A percentile compares a stretch with the other conserved stretches of the same genome.
phyloP scores from a whole-genome alignment of 1,139 yeast genomes.

The Eremothecium cymbalariae region DNA sequence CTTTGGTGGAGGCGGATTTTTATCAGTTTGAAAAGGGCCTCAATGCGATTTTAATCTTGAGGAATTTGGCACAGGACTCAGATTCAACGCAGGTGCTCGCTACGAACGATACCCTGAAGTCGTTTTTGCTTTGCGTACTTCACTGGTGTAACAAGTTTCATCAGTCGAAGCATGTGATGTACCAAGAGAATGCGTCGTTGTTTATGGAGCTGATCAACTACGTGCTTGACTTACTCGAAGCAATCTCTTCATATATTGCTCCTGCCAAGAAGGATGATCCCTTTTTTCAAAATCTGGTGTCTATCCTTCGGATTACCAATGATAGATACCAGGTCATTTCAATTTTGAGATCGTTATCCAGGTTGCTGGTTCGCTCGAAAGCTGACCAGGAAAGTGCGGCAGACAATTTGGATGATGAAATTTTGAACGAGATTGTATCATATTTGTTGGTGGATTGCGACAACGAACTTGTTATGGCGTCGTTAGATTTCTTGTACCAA shows the following conservation, averaged over 20 bases:
- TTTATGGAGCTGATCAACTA: conserved; percentile 58
- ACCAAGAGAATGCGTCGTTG: conserved; percentile 31
- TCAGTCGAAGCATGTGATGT: conserved; percentile 17
- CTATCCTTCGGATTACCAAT: conserved; percentile 39
- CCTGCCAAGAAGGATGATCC: conserved; percentile 62
- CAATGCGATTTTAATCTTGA: conserved; percentile 42
- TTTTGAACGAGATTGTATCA: conserved; percentile 40
- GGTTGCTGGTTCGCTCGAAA: conserved; percentile 41
- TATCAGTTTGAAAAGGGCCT: conserved; percentile 27
- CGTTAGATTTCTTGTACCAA: conserved; percentile 61
- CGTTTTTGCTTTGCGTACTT: conserved; percentile 31
- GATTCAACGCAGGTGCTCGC: conserved; percentile 76
- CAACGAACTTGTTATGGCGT: conserved; percentile 54
- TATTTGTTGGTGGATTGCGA: conserved; percentile 42
- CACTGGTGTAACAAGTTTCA: conserved; percentile 22
- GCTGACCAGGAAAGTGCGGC: conserved; percentile 40
- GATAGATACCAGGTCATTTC: conserved; percentile 52
- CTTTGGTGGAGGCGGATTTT: conserved; percentile 17
- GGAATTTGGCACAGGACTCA: conserved; percentile 78
- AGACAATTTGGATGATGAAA: conserved; percentile 34
- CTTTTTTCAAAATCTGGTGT: conserved; percentile 45
- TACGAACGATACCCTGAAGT: conserved; percentile 42
- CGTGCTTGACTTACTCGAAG: conserved; percentile 73
- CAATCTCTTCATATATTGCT: conserved; percentile 72
- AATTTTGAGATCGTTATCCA: conserved; percentile 46